Base-by-base conservation (phyloP, 345 rosid genomes). In the Stellera chamaejasme region DNA sequence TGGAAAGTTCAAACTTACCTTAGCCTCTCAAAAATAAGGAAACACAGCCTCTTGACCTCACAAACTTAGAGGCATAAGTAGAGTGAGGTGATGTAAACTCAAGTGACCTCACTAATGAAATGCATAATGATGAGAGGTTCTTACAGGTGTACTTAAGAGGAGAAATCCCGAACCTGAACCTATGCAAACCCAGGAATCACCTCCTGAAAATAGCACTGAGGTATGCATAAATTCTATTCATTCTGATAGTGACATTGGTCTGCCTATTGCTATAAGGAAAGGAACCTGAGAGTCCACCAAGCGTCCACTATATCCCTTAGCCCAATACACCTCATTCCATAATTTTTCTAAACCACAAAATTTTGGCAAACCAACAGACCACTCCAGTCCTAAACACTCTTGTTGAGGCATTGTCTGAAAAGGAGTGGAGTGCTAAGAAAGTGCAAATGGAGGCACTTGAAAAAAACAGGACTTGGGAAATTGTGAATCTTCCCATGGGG, bases 251-350 rank as follows among this genome's bases (percentile, higher is more conserved):
- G 11, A 48, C 10, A 10, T 5, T 48, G 46, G 28, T 1, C 28
- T 48, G 0, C 32, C 46, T 16, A 59, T 47, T 13, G 45, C 53
- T 2, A 0, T 47, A 5, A 58, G 53, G 10, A 47, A 58, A 14
- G 45, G 45, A 32, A 36, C 19, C 45, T 7, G 16, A 14, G 25
- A 59, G 11, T 59, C 45, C 6, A 59, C 63, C 11, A 36, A 59
- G 16, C 15, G 10, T 1, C 54, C 28, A 6, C 13, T 48, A 10
- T 48, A 48, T 48, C 63, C 54, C 28, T 36, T 54, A 54, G n/a
- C 0, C 0, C 6, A 50, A 10, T 50, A 0, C 13, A 3, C 32
- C 9, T 27, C 16, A 3, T 59, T 48, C 10, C 32, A 32, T 7
- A 59, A 11, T 15, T 48, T 48, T 14, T 27, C 46, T 7, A 10